Conservation (phyloP, 1,284 basidiomycete species). For the Sanghuangporus sanghuang region DNA sequence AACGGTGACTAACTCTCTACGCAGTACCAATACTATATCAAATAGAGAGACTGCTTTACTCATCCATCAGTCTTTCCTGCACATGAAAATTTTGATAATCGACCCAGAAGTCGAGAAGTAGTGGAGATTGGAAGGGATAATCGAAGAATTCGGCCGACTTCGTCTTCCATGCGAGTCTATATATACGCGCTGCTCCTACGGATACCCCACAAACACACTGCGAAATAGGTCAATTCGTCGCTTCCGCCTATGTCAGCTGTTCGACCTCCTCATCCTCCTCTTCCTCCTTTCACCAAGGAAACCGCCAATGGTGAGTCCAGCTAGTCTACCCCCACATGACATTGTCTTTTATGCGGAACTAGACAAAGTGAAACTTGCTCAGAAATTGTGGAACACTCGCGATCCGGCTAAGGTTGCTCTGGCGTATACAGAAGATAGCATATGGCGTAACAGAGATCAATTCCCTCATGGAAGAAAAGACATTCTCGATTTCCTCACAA, state of each 20-base stretch:
- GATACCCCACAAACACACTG: not conserved
- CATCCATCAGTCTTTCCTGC: not conserved
- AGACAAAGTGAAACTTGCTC: conserved; percentile 18
- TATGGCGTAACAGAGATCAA: conserved; percentile 55
- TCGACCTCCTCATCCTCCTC: conserved; percentile 14
- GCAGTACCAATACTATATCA: no score
- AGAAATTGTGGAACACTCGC: conserved; percentile 18
- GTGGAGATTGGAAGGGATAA: not conserved
- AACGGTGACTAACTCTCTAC: no score
- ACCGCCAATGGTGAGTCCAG: conserved; percentile 9
- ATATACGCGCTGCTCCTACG: not conserved
- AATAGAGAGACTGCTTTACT: not conserved
- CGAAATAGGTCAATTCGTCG: no score
- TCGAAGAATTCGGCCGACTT: not conserved
- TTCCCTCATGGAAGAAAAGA: conserved; percentile 46
- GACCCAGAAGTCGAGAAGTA: not conserved
- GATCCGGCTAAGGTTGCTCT: conserved; percentile 27
- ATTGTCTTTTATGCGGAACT: not conserved
- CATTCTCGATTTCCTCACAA: conserved; percentile 44
- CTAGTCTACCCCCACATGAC: not conserved
- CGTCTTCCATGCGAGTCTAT: not conserved
- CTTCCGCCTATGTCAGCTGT: not conserved
- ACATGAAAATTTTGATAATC: not conserved
- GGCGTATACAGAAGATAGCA: conserved; percentile 50
- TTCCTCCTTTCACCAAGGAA: conserved; percentile 17